phyloP scores from a whole-genome alignment of 495 filamentous ascomycete species.

The Aspergillus steynii region DNA sequence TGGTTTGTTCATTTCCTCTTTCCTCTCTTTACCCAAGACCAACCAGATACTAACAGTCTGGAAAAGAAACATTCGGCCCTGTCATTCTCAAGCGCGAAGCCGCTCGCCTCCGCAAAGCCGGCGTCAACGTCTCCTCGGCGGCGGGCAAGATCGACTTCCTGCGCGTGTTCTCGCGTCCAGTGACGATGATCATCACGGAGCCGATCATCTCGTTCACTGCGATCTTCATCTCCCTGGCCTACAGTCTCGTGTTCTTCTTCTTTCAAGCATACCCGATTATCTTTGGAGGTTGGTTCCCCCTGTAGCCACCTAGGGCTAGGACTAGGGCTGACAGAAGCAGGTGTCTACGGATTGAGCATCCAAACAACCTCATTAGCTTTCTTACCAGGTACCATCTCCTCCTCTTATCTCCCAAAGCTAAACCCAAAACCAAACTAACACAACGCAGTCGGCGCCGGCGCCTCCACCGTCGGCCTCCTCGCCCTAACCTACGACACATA shows the following conservation, averaged over 20 bases:
- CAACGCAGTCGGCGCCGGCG: conserved; percentile 37
- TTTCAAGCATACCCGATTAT: conserved; percentile 70
- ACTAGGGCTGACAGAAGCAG: conserved; percentile 12
- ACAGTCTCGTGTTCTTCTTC: conserved; percentile 73
- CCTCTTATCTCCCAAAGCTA: neutral
- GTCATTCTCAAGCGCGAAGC: conserved; percentile 63
- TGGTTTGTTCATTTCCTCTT: conserved; percentile 20
- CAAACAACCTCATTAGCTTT: conserved; percentile 43
- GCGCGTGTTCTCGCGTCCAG: conserved; percentile 50
- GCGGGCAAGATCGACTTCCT: conserved; percentile 39
- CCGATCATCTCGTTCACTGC: conserved; percentile 66
- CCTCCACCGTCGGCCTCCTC: conserved; percentile 36
- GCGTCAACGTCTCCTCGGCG: conserved; percentile 41
- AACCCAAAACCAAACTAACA: conserved; percentile 14
- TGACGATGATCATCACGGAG: conserved; percentile 53
- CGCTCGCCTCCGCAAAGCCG: conserved; percentile 37
- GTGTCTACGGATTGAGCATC: conserved; percentile 36
- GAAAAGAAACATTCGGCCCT: conserved; percentile 65
- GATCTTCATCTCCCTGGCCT: conserved; percentile 67
- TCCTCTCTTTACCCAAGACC: neutral
- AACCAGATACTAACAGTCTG: conserved; percentile 15
- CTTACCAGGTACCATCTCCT: conserved; percentile 35
- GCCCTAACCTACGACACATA: conserved; percentile 56
- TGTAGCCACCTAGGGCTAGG: neutral
- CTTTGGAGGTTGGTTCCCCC: conserved; percentile 41